phyloP scores from a whole-genome alignment of 441 rosid genomes.

The Aquilaria agallochum region DNA sequence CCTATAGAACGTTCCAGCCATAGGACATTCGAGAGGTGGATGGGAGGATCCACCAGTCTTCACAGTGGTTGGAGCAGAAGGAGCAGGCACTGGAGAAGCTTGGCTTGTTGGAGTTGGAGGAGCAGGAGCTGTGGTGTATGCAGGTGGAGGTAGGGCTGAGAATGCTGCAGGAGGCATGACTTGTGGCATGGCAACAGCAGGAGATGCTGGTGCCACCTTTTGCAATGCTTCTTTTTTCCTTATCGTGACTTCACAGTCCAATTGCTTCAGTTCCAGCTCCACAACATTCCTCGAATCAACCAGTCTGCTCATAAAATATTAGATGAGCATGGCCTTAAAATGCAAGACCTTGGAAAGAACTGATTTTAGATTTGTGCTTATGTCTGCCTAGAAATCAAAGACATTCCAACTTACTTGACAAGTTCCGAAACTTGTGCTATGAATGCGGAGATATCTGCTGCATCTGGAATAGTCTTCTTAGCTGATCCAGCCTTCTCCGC shows the following conservation, averaged over 20 bases:
- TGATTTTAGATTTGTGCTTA: too few relatives aligned
- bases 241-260: slow-evolving; percentile 72
- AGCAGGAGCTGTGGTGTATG: slow-evolving; percentile 30
- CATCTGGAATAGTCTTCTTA: slow-evolving; percentile 40
- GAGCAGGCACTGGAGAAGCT: slow-evolving; percentile 26
- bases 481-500: slow-evolving; percentile 34
- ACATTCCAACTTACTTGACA: slow-evolving; percentile 57
- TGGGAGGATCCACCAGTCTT: slow-evolving; percentile 51
- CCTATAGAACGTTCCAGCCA: slow-evolving; percentile 96
- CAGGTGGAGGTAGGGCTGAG: slow-evolving; percentile 38
- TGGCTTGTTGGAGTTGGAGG: slow-evolving; percentile 19
- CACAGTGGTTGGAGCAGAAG: slow-evolving; percentile 34
- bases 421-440: slow-evolving; percentile 89
- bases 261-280: slow-evolving; percentile 86
- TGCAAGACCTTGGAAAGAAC: neutral
- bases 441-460: slow-evolving; percentile 51
- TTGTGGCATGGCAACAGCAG: slow-evolving; percentile 39
- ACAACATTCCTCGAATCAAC: slow-evolving; percentile 87
- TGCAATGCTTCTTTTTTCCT: slow-evolving; percentile 88
- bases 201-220: slow-evolving; percentile 43
- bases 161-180: slow-evolving; percentile 33
- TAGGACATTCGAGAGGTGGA: slow-evolving; percentile 76
- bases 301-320: slow-evolving; percentile 45
- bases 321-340: slow-evolving; percentile 5
- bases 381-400: neutral